Base-by-base conservation (phyloP, 129 eudicot genomes). In the Lactuca saligna region DNA sequence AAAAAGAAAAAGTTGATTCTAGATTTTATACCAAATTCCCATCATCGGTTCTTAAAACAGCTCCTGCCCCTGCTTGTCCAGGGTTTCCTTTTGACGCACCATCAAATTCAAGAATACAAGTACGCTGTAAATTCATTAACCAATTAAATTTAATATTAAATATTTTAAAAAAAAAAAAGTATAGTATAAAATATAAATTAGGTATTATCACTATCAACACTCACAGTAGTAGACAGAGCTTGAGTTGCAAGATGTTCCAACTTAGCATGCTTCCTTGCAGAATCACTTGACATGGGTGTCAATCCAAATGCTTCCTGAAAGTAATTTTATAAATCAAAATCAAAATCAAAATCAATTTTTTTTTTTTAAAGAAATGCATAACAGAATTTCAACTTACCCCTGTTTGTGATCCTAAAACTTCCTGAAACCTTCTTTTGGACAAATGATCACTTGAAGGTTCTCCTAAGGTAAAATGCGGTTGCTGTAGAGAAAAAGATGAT, bases 11-110 rank as follows among this genome's bases (percentile, higher is more conserved):
- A 12, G n/a, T 51, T 44, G 37, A 55, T 31, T 12, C 46, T 17
- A 71, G 31, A 15, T 14, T 32, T 25, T 34, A 38, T 77, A 93
- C 99, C 90, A 83, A 60, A 75, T 66, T 85, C 65, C 99, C 97
- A 78, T 87, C 88, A 63, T 79, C 85, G 13, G 95, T 71, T 71
- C 95, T 80, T 69, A 93, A 65, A 74, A 93, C 79, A 70, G 83
- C 99, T 80, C 99, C 99, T 48, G 99, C 99, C 41, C 99, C 99
- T 41, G 99, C 97, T 82, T 79, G 96, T 39, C 99, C 99, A 48
- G 99, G 99, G 77, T 93, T 93, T 78, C 99, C 99, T 78, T 93
- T 93, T 68, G 97, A 93, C 56, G 99, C 97, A 73, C 99, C 99
- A 82, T 93, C 99, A 75, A 93, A 93, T 79, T 93, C 97, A 61